Evolutionary conservation across 768 basidiomycete species (phyloP).

Genomic region (Heimioporus sp.): DNA sequence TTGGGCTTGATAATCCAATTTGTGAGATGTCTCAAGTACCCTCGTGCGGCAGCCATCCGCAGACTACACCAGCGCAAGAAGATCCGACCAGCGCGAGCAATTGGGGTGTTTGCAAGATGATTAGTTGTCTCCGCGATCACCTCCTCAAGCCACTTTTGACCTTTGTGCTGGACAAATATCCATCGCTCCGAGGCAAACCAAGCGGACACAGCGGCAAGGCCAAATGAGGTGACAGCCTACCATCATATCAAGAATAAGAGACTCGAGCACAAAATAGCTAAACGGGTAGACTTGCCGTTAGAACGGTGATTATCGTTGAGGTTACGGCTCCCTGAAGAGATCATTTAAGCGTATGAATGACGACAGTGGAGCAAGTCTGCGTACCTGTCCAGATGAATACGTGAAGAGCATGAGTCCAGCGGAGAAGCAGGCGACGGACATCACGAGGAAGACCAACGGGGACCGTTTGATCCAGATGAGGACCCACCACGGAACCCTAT

Average conservation of each 20-base stretch:
- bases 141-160: conserved; percentile 52
- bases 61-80: conserved; percentile 23
- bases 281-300: conserved; percentile 44
- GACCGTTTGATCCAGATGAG: conserved; percentile 84
- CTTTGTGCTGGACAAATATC: conserved; percentile 46
- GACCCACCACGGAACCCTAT: conserved; percentile 58
- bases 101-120: conserved; percentile 25
- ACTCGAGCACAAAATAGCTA: not conserved
- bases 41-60: conserved; percentile 17
- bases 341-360: conserved; percentile 13
- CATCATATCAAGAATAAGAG: conserved; percentile 6
- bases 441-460: conserved; percentile 77
- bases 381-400: conserved; percentile 69
- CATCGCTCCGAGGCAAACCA: conserved; percentile 55
- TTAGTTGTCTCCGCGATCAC: conserved; percentile 32
- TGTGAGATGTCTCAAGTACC: conserved; percentile 22
- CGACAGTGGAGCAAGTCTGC: conserved; percentile 24
- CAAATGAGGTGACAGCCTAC: conserved; percentile 39
- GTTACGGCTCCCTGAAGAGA: conserved; percentile 52
- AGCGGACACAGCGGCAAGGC: conserved; percentile 48
- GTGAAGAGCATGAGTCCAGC: conserved; percentile 75
- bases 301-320: conserved; percentile 70
- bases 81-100: conserved; percentile 25
- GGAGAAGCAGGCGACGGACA: conserved; percentile 82
- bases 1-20: conserved; percentile 24